A percentile compares a stretch with the other conserved stretches of the same genome.
Evolutionary conservation across 2,329 filamentous ascomycete genomes (phyloP).

Genomic region (Beauveria bassiana): DNA sequence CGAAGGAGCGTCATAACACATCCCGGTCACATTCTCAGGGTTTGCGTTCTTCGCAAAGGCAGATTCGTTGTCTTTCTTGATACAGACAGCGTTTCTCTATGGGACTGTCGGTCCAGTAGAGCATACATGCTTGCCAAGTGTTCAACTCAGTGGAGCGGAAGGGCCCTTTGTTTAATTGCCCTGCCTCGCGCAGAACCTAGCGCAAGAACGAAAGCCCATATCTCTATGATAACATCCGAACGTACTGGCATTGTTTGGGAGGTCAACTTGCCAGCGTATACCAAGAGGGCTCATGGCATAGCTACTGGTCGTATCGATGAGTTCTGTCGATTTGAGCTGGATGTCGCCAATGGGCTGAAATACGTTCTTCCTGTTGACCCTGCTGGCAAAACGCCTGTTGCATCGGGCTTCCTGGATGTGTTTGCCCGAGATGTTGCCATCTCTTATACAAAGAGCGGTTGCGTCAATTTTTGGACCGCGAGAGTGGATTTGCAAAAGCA

Average conservation of each 20-base stretch:
- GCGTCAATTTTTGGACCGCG: slow-evolving; percentile 79
- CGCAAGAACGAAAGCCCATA: slow-evolving; percentile 53
- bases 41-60: slow-evolving; percentile 69
- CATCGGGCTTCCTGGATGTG: slow-evolving; percentile 73
- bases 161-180: slow-evolving; percentile 71
- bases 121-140: slow-evolving; percentile 46
- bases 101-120: slow-evolving; percentile 61
- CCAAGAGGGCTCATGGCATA: slow-evolving; percentile 19
- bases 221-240: slow-evolving; percentile 75
- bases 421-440: slow-evolving; percentile 82
- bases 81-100: slow-evolving; percentile 62
- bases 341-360: slow-evolving; percentile 48
- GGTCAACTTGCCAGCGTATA: slow-evolving; percentile 50
- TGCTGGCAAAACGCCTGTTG: slow-evolving; percentile 62
- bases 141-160: slow-evolving; percentile 54
- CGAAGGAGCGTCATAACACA: slow-evolving; percentile 62
- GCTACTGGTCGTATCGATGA: slow-evolving; percentile 40
- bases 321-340: slow-evolving; percentile 65
- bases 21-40: slow-evolving; percentile 67
- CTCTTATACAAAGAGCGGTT: slow-evolving; percentile 69
- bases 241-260: slow-evolving; percentile 79
- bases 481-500: slow-evolving; percentile 54
- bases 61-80: slow-evolving; percentile 76
- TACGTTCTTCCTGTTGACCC: slow-evolving; percentile 79
- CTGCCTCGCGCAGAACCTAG: slow-evolving; percentile 56